Percentiles rank a stretch among this genome's conserved stretches.
phyloP scores from a whole-genome alignment of 192 early-diverging fungal species.

The Backusella mclennaniae region DNA sequence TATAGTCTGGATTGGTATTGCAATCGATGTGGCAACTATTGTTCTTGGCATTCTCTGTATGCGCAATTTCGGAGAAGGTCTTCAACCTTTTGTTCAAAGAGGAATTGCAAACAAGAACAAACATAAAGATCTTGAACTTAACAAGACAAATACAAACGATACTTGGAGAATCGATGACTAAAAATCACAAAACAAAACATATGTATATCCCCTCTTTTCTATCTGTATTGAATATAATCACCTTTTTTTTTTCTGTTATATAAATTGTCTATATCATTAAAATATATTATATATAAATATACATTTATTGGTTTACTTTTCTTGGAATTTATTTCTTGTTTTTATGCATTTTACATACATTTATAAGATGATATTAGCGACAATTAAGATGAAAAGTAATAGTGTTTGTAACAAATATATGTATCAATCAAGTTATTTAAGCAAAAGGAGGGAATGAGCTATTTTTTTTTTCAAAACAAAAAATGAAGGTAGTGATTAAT shows the following conservation, averaged over 20 bases:
- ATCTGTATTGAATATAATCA: background rate
- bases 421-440: background rate
- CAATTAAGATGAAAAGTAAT: background rate
- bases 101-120: slow-evolving; percentile 14
- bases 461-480: background rate
- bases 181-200: background rate
- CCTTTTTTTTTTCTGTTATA: background rate
- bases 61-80: slow-evolving; percentile 34
- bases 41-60: slow-evolving; percentile 27
- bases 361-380: background rate
- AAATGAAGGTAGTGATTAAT: background rate
- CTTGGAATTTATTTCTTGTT: background rate
- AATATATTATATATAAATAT: background rate
- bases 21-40: slow-evolving; percentile 17
- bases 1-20: slow-evolving; percentile 23
- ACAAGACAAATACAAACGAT: slow-evolving; percentile 17
- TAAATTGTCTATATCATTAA: background rate
- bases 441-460: slow-evolving; percentile 8
- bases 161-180: slow-evolving; percentile 35
- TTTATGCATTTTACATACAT: background rate
- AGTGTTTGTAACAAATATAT: background rate
- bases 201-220: background rate
- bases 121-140: slow-evolving; percentile 17
- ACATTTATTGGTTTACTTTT: background rate
- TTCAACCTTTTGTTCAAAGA: slow-evolving; percentile 37